Evolutionary conservation across 2,329 filamentous ascomycete genomes (phyloP).

Genomic region (Diaporthe sp.): DNA sequence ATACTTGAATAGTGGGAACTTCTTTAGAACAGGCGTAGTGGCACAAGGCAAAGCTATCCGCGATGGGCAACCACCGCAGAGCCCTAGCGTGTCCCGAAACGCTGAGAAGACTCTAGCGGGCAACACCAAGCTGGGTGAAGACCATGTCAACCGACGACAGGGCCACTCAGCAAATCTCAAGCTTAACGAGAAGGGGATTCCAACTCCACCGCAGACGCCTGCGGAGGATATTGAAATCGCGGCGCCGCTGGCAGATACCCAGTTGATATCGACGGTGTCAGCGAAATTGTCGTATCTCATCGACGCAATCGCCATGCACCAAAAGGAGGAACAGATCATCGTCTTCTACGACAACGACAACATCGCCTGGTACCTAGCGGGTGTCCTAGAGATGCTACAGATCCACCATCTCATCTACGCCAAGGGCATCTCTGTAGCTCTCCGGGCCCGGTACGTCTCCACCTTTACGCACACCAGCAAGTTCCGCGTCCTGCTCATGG

Average conservation of each 20-base stretch:
- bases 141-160: slow-evolving; percentile 50
- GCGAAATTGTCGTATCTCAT: slow-evolving; percentile 90
- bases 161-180: slow-evolving; percentile 48
- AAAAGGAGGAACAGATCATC: slow-evolving; percentile 84
- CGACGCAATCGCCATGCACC: slow-evolving; percentile 76
- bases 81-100: not conserved
- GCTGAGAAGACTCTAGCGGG: slow-evolving; percentile 50
- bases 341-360: slow-evolving; percentile 94
- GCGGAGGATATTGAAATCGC: slow-evolving; percentile 46
- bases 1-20: slow-evolving; percentile 60
- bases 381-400: slow-evolving; percentile 81
- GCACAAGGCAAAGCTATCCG: slow-evolving; percentile 51
- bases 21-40: slow-evolving; percentile 53
- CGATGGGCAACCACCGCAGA: slow-evolving; percentile 32
- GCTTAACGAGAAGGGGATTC: slow-evolving; percentile 42
- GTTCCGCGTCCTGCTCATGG: slow-evolving; percentile 87
- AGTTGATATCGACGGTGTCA: slow-evolving; percentile 83
- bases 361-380: slow-evolving; percentile 86
- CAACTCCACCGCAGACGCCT: slow-evolving; percentile 39
- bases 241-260: slow-evolving; percentile 68
- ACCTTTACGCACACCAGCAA: slow-evolving; percentile 79
- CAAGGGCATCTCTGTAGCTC: slow-evolving; percentile 68
- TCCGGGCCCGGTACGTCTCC: slow-evolving; percentile 80
- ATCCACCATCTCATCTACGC: slow-evolving; percentile 77
- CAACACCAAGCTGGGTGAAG: slow-evolving; percentile 57